phyloP scores from a whole-genome alignment of 257 asterid species.

The Nicotiana tomentosiformis region DNA sequence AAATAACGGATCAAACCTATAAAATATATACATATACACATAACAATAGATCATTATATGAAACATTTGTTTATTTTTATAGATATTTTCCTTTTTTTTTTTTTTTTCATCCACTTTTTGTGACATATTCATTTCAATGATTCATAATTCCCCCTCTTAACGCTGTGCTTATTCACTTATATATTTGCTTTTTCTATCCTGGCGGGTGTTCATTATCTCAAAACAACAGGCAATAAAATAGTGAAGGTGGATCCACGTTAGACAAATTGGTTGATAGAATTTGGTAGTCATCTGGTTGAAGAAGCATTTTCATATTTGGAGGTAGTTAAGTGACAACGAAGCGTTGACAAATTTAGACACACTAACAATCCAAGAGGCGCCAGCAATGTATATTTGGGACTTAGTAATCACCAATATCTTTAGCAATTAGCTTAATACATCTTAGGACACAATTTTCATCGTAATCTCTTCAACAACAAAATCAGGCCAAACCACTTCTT shows the following conservation, averaged over 20 bases:
- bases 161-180: neutral
- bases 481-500: neutral
- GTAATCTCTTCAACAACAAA: neutral
- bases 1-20: neutral
- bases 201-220: neutral
- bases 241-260: neutral
- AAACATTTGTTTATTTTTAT: too few species aligned
- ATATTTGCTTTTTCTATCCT: neutral
- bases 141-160: too few species aligned
- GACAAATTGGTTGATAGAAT: neutral
- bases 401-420: neutral
- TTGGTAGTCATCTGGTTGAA: neutral
- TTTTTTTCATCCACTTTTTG: too few species aligned
- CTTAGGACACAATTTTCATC: neutral
- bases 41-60: too few species aligned
- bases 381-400: neutral
- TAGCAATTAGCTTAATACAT: neutral
- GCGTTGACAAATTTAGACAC: constrained; percentile 8
- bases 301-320: constrained; percentile 3
- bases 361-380: neutral
- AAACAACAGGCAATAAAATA: neutral
- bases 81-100: too few species aligned
- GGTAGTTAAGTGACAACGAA: neutral
- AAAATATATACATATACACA: neutral
- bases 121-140: too few species aligned